phyloP scores from a whole-genome alignment of 2,329 filamentous ascomycete genomes.

The Tetracladium maxilliforme region DNA sequence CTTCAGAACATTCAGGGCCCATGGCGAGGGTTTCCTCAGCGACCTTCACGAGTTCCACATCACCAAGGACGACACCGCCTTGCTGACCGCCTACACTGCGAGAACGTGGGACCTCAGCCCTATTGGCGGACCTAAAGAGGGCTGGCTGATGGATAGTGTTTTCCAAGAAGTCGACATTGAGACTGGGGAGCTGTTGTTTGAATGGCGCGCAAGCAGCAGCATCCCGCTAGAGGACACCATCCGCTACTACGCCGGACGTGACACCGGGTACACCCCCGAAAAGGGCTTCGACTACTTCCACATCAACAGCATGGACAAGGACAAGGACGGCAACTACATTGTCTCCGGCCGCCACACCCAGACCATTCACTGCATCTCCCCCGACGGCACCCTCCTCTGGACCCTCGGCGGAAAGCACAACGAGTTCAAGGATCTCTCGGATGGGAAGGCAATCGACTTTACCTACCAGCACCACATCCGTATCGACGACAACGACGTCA shows the following conservation, averaged over 20 bases:
- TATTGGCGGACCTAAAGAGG: conserved; percentile 16
- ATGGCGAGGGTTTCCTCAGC: too few species aligned
- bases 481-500: conserved; percentile 16
- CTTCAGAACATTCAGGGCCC: too few species aligned
- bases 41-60: conserved; percentile 28
- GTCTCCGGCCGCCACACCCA: conserved; percentile 24
- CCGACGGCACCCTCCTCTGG: conserved; percentile 29
- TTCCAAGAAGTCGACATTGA: conserved; percentile 34
- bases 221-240: conserved; percentile 6
- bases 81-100: conserved; percentile 22
- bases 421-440: conserved; percentile 23
- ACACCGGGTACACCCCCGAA: conserved; percentile 14
- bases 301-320: conserved; percentile 35
- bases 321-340: conserved; percentile 23
- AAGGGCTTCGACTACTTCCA: conserved; percentile 37
- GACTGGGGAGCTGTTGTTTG: conserved; percentile 29
- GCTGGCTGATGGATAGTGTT: conserved; percentile 25
- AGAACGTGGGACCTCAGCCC: conserved; percentile 19
- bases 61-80: conserved; percentile 22
- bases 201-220: conserved; percentile 29
- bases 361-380: conserved; percentile 23
- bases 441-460: conserved; percentile 30
- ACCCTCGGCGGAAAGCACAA: conserved; percentile 29
- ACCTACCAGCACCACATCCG: conserved; percentile 35
- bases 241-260: conserved; percentile 9